These are phyloP conservation scores for Pichia scutulata DNA, from an alignment of 805 yeast genomes.

Conservation along the genomic window DNA sequence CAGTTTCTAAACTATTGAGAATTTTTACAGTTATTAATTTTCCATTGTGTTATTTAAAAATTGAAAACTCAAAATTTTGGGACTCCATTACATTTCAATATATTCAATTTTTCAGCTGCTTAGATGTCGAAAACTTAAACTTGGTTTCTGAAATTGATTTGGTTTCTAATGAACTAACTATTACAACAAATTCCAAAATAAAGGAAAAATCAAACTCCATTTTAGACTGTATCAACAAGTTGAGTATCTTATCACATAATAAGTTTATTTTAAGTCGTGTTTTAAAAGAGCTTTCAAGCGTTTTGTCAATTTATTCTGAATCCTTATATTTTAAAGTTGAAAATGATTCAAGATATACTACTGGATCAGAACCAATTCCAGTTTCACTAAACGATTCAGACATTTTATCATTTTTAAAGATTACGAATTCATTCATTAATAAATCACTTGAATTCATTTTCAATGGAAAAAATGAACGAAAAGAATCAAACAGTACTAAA, in stretches of 20 bases:
- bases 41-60: not conserved
- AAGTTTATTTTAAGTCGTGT: not conserved
- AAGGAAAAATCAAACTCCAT: not conserved
- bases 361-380: not conserved
- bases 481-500: not conserved
- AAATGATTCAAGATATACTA: not conserved
- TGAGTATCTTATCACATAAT: slow-evolving; percentile 3
- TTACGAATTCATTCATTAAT: slow-evolving; percentile 1
- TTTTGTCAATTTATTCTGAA: not conserved
- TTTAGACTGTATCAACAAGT: slow-evolving; percentile 4
- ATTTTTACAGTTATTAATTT: slow-evolving; percentile 8
- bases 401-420: slow-evolving; percentile 1
- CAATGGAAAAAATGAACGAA: not conserved
- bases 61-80: slow-evolving; percentile 9
- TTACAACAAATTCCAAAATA: not conserved
- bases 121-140: slow-evolving; percentile 14
- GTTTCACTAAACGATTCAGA: not conserved
- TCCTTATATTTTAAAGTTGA: not conserved
- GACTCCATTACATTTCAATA: slow-evolving; percentile 19
- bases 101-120: slow-evolving; percentile 12
- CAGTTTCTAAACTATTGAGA: slow-evolving; percentile 2
- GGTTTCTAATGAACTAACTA: slow-evolving; percentile 10
- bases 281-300: not conserved
- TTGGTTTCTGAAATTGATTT: slow-evolving; percentile 16
- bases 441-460: not conserved